These are phyloP conservation scores for Epichloe amarillans DNA, from an alignment of 2,329 filamentous ascomycete genomes.

Conservation along the genomic window DNA sequence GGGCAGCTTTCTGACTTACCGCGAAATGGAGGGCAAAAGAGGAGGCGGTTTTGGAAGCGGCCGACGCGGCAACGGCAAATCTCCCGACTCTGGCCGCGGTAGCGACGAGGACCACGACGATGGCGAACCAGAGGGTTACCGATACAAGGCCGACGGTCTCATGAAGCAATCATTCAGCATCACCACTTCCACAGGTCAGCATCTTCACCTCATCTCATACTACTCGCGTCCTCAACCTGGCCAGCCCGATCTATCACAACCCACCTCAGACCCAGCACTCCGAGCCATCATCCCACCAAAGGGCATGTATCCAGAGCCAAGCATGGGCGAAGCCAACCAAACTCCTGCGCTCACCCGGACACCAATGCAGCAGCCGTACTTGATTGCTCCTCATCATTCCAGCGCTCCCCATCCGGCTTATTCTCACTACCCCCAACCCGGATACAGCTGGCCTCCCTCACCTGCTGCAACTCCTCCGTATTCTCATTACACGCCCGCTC, in stretches of 20 bases:
- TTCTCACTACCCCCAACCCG: conserved; percentile 28
- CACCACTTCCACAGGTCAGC: conserved; percentile 75
- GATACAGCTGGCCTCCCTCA: conserved; percentile 42
- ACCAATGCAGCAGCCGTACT: conserved; percentile 42
- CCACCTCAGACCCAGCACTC: conserved; percentile 65
- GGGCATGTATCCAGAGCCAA: conserved; percentile 95
- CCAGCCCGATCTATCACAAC: conserved; percentile 62
- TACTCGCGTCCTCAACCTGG: conserved; percentile 70
- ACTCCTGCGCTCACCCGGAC: conserved; percentile 70
- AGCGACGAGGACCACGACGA: conserved; percentile 80
- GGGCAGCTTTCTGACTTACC: conserved; percentile 91
- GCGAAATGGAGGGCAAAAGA: conserved; percentile 97
- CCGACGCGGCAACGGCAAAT: conserved; percentile 53
- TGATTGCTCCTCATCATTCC: conserved; percentile 21
- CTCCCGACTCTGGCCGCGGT: conserved; percentile 66
- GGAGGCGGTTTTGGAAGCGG: conserved; percentile 58
- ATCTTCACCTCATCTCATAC: conserved; percentile 95
- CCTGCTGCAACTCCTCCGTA: conserved; percentile 42
- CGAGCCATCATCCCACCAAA: conserved; percentile 77
- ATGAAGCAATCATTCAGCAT: conserved; percentile 99
- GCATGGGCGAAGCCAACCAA: conserved; percentile 70
- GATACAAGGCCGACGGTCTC: conserved; percentile 89
- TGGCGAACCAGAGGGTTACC: conserved; percentile 77
- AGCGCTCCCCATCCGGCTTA: conserved; percentile 20
- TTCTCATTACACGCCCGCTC: conserved; percentile 28